Base-by-base conservation (phyloP, 2,329 filamentous ascomycete genomes). In the Rhynchosporium graminicola region DNA sequence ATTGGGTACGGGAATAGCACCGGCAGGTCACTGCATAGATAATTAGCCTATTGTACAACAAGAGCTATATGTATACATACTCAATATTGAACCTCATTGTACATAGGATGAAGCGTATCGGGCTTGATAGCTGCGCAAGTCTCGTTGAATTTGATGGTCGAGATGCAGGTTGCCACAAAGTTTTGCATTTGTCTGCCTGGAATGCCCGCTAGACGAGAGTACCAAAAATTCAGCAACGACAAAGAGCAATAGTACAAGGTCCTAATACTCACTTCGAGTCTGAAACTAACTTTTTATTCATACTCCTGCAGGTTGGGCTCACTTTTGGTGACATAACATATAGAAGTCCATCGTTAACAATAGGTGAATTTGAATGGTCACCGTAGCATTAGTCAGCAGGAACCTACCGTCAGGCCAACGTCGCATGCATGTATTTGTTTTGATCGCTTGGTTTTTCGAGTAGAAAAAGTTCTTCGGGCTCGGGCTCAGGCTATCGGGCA, bases 81-180 rank as follows among this genome's bases (percentile, higher is more conserved):
- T 90, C 89, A 72, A 92, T 91, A 73, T 87, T 86, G 80, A 92
- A 92, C 81, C 87, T 91, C 89, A 92, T 92, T 67, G 75, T 86
- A 26, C n/a, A 43, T 43, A 20, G 26, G 33, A 29, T 28, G n/a
- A 38, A 20, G 2, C 33, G 26, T 10, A 26, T 43, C 36, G 6
- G 26, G 29, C 12, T n/a, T 31, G 9, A 20, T 26, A 43, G 33
- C n/a, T 20, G 36, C 36, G 51, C 20, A 20, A 26, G 36, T 38
- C 28, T 29, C 9, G 8, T 54, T 7, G 20, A 54, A n/a, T n/a
- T 52, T 52, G 31, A 26, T 8, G 48, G 36, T 20, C 15, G 48
- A 54, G n/a, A 8, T 54, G 12, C 15, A 52, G 33, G 31, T 38
- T 10, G 51, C 51, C 51, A 54, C 51, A 54, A 28, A 42, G 6